Evolutionary conservation across 2,329 filamentous ascomycete species (phyloP).

Genomic region (Magnaporthiopsis rhizophila): DNA sequence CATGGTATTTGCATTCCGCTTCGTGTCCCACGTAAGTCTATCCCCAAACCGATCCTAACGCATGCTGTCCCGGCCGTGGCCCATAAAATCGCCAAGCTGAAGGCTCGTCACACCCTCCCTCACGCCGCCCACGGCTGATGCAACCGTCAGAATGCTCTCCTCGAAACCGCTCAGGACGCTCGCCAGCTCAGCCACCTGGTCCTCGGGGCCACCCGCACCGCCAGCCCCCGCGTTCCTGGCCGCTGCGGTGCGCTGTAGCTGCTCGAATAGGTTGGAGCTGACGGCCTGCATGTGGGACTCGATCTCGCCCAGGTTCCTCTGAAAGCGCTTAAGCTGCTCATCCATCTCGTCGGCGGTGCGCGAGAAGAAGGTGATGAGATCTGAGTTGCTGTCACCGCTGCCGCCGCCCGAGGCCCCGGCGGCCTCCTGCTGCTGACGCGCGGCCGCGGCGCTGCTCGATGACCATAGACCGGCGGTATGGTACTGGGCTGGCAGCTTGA

Average conservation of each 20-base stretch:
- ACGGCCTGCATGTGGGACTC: slow-evolving; percentile 57
- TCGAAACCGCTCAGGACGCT: slow-evolving; percentile 58
- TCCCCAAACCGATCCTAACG: not conserved
- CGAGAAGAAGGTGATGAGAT: slow-evolving; percentile 57
- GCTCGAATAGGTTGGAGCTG: slow-evolving; percentile 50
- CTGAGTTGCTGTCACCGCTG: slow-evolving; percentile 44
- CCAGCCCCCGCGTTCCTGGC: slow-evolving; percentile 19
- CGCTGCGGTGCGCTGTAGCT: slow-evolving; percentile 42
- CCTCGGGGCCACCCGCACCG: slow-evolving; percentile 28
- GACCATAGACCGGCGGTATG: slow-evolving; percentile 38
- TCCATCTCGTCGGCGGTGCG: slow-evolving; percentile 54
- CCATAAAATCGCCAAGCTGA: slow-evolving; percentile 40
- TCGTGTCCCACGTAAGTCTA: not conserved
- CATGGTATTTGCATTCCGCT: not conserved
- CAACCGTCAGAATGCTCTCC: slow-evolving; percentile 55
- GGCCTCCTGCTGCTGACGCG: slow-evolving; percentile 22
- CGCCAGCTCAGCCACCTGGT: slow-evolving; percentile 43
- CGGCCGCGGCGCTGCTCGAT: slow-evolving; percentile 10
- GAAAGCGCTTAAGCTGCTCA: slow-evolving; percentile 47
- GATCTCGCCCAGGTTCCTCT: slow-evolving; percentile 53
- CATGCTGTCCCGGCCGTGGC: slow-evolving; percentile 15
- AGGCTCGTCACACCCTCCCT: slow-evolving; percentile 54
- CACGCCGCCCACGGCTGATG: slow-evolving; percentile 48
- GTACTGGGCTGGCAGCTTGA: slow-evolving; percentile 40
- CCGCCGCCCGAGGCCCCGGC: slow-evolving; percentile 30